Evolutionary conservation across 495 filamentous ascomycete genomes (phyloP).

Genomic region (Talaromyces wortmannii): DNA sequence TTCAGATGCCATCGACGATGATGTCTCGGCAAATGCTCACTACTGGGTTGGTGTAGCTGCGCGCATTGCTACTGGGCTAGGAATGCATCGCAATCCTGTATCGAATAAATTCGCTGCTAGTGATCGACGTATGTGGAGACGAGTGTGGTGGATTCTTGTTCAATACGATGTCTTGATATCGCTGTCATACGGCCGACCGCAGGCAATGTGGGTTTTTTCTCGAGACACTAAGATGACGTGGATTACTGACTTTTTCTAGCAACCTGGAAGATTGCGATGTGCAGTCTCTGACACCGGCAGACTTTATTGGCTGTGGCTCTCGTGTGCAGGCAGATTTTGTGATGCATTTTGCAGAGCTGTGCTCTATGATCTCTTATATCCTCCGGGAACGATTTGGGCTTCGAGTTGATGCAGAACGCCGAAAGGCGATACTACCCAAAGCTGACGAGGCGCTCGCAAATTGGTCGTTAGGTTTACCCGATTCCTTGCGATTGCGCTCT

Average conservation of each 20-base stretch:
- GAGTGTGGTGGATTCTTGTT: slow-evolving; percentile 40
- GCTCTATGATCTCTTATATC: slow-evolving; percentile 39
- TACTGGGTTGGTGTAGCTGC: slow-evolving; percentile 44
- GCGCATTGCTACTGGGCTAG: slow-evolving; percentile 40
- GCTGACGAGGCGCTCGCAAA: slow-evolving; percentile 38
- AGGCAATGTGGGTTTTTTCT: slow-evolving; percentile 33
- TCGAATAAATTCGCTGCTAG: slow-evolving; percentile 33
- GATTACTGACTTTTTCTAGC: slow-evolving; percentile 12
- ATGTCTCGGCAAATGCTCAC: slow-evolving; percentile 41
- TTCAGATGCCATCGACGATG: slow-evolving; percentile 38
- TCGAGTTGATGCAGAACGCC: slow-evolving; percentile 28
- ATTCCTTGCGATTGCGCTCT: slow-evolving; percentile 32
- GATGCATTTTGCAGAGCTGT: slow-evolving; percentile 38
- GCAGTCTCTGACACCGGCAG: slow-evolving; percentile 30
- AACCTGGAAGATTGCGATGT: slow-evolving; percentile 44
- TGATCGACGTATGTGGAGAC: slow-evolving; percentile 39
- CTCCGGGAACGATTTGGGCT: slow-evolving; percentile 36
- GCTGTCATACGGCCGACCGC: slow-evolving; percentile 42
- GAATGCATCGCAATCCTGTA: slow-evolving; percentile 43
- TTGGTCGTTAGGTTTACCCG: slow-evolving; percentile 39
- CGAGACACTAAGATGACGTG: background rate
- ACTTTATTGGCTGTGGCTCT: slow-evolving; percentile 40
- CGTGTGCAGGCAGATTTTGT: slow-evolving; percentile 35
- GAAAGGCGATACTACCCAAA: slow-evolving; percentile 36
- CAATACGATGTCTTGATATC: slow-evolving; percentile 44